These are phyloP conservation scores for Apodospora peruviana DNA, from an alignment of 495 filamentous ascomycete species.

Conservation along the genomic window DNA sequence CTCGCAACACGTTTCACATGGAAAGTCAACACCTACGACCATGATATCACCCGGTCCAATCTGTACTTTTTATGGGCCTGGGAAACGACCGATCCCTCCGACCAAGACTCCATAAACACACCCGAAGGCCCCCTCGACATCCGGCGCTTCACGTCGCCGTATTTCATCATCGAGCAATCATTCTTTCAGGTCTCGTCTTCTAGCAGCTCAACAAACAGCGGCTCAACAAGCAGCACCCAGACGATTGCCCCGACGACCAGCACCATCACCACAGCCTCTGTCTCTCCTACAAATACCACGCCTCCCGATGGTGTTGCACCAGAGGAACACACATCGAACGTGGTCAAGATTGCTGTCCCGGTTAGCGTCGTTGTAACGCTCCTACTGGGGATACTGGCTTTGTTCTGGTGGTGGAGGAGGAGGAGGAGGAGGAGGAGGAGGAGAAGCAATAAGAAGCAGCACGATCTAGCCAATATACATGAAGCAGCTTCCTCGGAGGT, in stretches of 20 bases:
- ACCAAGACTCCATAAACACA: neutral
- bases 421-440: neutral
- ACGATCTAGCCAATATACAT: neutral
- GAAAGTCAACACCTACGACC: neutral
- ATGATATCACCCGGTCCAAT: neutral
- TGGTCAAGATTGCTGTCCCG: neutral
- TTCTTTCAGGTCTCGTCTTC: neutral
- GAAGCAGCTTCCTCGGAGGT: neutral
- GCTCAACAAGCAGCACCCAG: neutral
- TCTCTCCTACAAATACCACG: neutral
- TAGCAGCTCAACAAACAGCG: neutral
- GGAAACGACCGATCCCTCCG: neutral
- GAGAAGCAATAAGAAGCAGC: too few relatives aligned
- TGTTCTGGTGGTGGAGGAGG: neutral
- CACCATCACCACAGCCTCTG: neutral
- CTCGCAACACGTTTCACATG: neutral
- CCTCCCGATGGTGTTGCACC: neutral
- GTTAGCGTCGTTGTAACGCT: neutral
- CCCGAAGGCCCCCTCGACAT: neutral
- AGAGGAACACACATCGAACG: neutral
- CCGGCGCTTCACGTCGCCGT: neutral
- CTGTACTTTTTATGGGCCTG: neutral
- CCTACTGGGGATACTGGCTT: neutral
- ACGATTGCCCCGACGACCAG: neutral
- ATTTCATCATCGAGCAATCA: neutral